These are phyloP conservation scores for Royoungia palumana DNA, from an alignment of 768 basidiomycete species.

Conservation along the genomic window DNA sequence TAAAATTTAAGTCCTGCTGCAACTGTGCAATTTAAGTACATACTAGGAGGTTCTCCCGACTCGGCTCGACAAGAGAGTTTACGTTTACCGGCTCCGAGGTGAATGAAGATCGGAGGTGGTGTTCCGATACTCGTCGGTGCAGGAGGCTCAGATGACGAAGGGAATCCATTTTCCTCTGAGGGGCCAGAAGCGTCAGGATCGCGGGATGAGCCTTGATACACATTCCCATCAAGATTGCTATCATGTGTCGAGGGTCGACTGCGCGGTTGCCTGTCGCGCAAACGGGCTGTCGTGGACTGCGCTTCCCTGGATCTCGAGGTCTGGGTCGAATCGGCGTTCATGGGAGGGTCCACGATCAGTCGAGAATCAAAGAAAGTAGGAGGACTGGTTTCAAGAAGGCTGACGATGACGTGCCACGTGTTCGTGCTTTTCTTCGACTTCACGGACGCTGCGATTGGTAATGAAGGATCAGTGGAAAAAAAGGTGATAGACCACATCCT, in stretches of 20 bases:
- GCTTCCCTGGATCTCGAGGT: not conserved
- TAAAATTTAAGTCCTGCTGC: not conserved
- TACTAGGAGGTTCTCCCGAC: constrained; percentile 3
- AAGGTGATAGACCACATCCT: constrained; percentile 27
- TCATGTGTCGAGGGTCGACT: not conserved
- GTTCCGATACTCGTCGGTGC: not conserved
- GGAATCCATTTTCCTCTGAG: not conserved
- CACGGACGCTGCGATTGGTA: not conserved
- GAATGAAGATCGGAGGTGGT: constrained; percentile 3
- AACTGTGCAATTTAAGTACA: not conserved
- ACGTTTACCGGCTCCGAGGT: constrained; percentile 6
- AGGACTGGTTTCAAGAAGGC: constrained; percentile 22
- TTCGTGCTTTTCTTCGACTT: constrained; percentile 7
- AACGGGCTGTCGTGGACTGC: constrained; percentile 1
- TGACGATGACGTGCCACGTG: constrained; percentile 45
- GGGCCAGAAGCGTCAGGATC: not conserved
- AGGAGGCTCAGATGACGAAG: not conserved
- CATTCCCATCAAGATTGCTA: not conserved
- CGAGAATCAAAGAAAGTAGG: constrained; percentile 18
- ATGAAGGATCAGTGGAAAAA: constrained; percentile 12
- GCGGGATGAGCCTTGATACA: not conserved
- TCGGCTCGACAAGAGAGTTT: constrained; percentile 9
- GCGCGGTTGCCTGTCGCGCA: not conserved
- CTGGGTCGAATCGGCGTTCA: not conserved
- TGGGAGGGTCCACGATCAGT: constrained; percentile 7